These are phyloP conservation scores for Plasmodium relictum DNA, from an alignment of 169 alveolate genomes.

Conservation along the genomic window DNA sequence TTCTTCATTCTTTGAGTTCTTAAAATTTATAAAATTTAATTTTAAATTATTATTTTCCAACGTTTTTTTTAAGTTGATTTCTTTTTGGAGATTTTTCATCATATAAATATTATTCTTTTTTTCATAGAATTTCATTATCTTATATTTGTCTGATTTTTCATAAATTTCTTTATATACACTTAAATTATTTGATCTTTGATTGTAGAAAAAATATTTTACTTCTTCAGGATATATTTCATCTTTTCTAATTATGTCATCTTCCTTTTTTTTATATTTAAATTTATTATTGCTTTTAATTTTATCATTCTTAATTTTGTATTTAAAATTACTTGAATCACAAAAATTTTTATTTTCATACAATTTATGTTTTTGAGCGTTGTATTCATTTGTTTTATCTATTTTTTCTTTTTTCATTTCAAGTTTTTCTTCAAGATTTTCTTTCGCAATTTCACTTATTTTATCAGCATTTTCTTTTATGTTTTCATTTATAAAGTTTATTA, in stretches of 20 bases:
- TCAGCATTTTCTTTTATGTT: neutral
- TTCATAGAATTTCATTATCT: conserved; percentile 33
- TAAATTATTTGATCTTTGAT: conserved; percentile 14
- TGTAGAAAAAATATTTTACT: conserved; percentile 52
- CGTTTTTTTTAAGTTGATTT: neutral
- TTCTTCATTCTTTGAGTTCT: neutral
- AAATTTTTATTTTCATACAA: neutral
- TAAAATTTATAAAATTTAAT: neutral
- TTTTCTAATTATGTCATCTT: neutral
- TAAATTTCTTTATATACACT: conserved; percentile 64
- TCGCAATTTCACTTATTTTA: neutral
- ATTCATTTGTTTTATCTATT: neutral
- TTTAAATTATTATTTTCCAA: conserved; percentile 13
- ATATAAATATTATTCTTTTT: neutral
- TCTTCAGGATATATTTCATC: conserved; percentile 16
- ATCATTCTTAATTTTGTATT: neutral
- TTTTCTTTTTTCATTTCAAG: neutral
- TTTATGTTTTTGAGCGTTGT: neutral
- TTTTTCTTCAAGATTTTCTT: neutral
- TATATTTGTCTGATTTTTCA: conserved; percentile 63
- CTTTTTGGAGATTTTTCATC: neutral
- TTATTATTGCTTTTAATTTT: neutral
- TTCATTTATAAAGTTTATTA: conserved; percentile 43
- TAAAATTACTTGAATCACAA: too few relatives aligned
- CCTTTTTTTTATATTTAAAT: neutral